Conservation (phyloP, 2,329 filamentous ascomycete species). For the Trichoderma sp. region DNA sequence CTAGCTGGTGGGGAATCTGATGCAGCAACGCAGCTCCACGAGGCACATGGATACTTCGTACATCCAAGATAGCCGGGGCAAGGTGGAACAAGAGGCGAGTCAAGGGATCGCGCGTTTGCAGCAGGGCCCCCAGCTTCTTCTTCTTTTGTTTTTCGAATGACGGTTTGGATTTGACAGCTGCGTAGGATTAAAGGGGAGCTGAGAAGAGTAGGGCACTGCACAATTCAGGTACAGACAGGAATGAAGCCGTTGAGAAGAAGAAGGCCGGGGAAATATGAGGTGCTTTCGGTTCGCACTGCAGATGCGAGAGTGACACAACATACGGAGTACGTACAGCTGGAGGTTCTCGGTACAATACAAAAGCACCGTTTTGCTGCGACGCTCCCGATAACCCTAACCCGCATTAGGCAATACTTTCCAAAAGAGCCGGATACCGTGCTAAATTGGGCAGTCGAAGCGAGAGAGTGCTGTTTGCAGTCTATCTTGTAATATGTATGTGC, state of each 20-base stretch:
- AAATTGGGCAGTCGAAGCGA: not conserved
- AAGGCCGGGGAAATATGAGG: not conserved
- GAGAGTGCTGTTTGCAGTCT: not conserved
- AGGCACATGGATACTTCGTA: constrained; percentile 13
- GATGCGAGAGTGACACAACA: not conserved
- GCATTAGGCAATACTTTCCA: not conserved
- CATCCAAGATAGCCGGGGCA: constrained; percentile 15
- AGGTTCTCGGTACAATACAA: not conserved
- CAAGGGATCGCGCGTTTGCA: constrained; percentile 13
- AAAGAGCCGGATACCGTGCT: not conserved
- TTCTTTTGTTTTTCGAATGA: not conserved
- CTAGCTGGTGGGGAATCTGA: constrained; percentile 10
- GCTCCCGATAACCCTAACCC: constrained; percentile 11
- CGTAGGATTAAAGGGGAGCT: not conserved
- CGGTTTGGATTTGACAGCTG: not conserved
- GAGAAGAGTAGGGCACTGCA: not conserved
- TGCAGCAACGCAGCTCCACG: constrained; percentile 12
- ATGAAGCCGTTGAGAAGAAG: not conserved
- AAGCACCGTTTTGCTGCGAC: not conserved
- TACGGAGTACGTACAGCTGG: not conserved
- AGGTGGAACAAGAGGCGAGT: constrained; percentile 15
- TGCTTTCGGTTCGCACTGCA: not conserved
- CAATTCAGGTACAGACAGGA: not conserved
- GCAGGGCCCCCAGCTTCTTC: constrained; percentile 9
- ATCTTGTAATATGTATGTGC: not conserved